A percentile compares a stretch with the other conserved stretches of the same genome.
Conservation (phyloP, 768 basidiomycete species). For the Mycena capillaripes region DNA sequence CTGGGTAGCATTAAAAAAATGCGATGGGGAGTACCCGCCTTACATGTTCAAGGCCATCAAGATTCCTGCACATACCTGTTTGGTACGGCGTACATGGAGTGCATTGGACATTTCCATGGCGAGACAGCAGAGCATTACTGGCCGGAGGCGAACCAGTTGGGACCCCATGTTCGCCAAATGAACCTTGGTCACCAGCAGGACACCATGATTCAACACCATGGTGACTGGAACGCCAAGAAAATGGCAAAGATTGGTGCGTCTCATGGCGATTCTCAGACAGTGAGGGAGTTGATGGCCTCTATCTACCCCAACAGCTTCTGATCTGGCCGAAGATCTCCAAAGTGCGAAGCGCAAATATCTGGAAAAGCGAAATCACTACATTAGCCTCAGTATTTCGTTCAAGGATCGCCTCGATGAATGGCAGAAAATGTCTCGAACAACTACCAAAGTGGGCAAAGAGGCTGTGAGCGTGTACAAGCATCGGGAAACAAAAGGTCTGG, state of each 20-base stretch:
- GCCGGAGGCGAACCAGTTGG: constrained; percentile 23
- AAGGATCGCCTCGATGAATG: not conserved
- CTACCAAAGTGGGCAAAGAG: not conserved
- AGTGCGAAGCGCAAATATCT: not conserved
- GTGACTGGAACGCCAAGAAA: constrained; percentile 40
- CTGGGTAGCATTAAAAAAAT: no score
- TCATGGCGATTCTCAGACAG: not conserved
- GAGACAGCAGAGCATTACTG: constrained; percentile 27
- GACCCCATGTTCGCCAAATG: constrained; percentile 41
- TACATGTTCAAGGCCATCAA: constrained; percentile 21
- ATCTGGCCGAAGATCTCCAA: not conserved
- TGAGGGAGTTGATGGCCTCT: not conserved
- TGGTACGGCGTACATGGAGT: constrained; percentile 35
- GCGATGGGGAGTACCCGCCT: no score
- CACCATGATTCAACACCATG: constrained; percentile 37
- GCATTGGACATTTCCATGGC: constrained; percentile 42
- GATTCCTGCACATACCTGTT: constrained; percentile 38
- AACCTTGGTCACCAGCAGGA: constrained; percentile 39
- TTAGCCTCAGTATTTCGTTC: not conserved
- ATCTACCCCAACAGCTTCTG: no score
- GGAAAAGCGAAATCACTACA: constrained; percentile 13
- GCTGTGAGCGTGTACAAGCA: constrained; percentile 10
- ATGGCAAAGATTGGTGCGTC: constrained; percentile 8
- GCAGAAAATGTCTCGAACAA: not conserved
- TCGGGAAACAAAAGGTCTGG: not conserved